Evolutionary conservation across 108 stramenopile genomes (phyloP).

Genomic region (Nitzschia inconspicua): DNA sequence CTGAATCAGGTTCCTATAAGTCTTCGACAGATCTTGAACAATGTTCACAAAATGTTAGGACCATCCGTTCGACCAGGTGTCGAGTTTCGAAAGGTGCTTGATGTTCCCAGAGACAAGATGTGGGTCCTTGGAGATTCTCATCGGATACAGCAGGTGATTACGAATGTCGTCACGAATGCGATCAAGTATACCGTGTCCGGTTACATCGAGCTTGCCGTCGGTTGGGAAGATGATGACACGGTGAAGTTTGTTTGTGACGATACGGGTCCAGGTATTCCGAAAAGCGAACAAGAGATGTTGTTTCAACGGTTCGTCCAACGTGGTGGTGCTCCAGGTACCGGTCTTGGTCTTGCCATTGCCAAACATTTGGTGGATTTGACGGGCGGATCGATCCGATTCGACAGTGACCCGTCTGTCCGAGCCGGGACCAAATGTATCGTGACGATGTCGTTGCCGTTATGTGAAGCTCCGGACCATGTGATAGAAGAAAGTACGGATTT

Average conservation of each 20-base stretch:
- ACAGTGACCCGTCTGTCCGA: slow-evolving; percentile 48
- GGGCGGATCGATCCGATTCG: slow-evolving; percentile 54
- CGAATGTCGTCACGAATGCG: slow-evolving; percentile 67
- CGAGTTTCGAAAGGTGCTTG: slow-evolving; percentile 18
- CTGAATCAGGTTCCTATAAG: slow-evolving; percentile 32
- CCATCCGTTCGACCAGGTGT: slow-evolving; percentile 49
- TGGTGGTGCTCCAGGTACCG: slow-evolving; percentile 68
- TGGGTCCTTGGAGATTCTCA: slow-evolving; percentile 64
- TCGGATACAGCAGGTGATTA: slow-evolving; percentile 66
- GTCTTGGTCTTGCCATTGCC: slow-evolving; percentile 75
- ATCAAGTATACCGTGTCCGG: slow-evolving; percentile 72
- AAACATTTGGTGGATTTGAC: slow-evolving; percentile 64
- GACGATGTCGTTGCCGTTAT: slow-evolving; percentile 37
- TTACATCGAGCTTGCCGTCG: slow-evolving; percentile 33
- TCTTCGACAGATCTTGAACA: slow-evolving; percentile 19
- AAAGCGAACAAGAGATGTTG: slow-evolving; percentile 53
- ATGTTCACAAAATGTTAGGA: slow-evolving; percentile 53
- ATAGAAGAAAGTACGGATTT: slow-evolving; percentile 16
- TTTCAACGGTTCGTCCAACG: slow-evolving; percentile 76
- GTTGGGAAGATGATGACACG: slow-evolving; percentile 29
- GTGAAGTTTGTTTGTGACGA: slow-evolving; percentile 53
- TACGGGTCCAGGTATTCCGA: slow-evolving; percentile 83
- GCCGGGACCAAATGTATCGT: slow-evolving; percentile 66
- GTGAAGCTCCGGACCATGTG: slow-evolving; percentile 33
- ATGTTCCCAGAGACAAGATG: slow-evolving; percentile 19